phyloP scores from a whole-genome alignment of 2,329 filamentous ascomycete genomes.

The Magnaporthiopsis rhizophila region DNA sequence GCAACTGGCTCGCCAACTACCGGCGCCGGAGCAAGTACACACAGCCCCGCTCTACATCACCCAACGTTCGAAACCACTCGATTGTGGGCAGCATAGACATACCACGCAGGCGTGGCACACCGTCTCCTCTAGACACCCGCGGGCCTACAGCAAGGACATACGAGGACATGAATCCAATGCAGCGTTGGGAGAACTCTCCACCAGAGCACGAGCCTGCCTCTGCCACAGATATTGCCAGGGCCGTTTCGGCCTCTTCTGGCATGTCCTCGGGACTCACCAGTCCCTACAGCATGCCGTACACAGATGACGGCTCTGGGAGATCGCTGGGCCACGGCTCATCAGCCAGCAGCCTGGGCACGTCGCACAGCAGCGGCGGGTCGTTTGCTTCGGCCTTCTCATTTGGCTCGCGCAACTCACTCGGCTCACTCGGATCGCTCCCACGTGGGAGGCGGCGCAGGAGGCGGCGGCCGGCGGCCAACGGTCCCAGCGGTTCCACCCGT shows the following conservation, averaged over 20 bases:
- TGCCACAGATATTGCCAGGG: constrained; percentile 49
- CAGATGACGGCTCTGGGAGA: constrained; percentile 51
- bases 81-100: constrained; percentile 62
- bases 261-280: constrained; percentile 49
- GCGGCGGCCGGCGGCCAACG: constrained; percentile 29
- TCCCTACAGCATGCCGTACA: constrained; percentile 47
- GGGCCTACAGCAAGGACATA: constrained; percentile 15
- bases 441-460: constrained; percentile 43
- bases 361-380: constrained; percentile 50
- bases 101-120: constrained; percentile 51
- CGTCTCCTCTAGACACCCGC: constrained; percentile 26
- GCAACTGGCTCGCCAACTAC: constrained; percentile 89
- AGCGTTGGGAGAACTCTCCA: constrained; percentile 52
- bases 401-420: constrained; percentile 48
- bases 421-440: constrained; percentile 38
- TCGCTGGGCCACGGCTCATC: constrained; percentile 54
- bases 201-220: constrained; percentile 53
- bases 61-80: constrained; percentile 53
- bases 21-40: constrained; percentile 73
- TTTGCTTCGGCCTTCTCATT: constrained; percentile 52
- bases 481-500: constrained; percentile 24
- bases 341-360: constrained; percentile 52
- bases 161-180: constrained; percentile 47
- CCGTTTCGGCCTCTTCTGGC: constrained; percentile 45
- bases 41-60: constrained; percentile 59